Evolutionary conservation across 345 rosid genomes (phyloP), one percentile per base, ranked within the genome.

Genomic region (Nasturtium officinale): DNA sequence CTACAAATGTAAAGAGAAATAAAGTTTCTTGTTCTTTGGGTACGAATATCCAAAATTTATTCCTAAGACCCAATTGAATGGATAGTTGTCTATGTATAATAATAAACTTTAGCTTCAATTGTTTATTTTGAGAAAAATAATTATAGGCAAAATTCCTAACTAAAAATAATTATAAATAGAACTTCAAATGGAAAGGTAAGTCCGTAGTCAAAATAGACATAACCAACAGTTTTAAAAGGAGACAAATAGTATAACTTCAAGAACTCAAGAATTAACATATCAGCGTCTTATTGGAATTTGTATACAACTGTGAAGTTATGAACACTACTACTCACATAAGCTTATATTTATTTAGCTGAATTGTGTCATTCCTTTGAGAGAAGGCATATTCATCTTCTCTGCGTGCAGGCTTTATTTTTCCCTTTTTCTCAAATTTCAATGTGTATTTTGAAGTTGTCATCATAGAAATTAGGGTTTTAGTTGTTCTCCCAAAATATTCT

Each of bases 401-500:
- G 71, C 79, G 63, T 55, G 71, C 66, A 69, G 47, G 66, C 59
- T 69, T 76, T 53, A 13, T 8, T 53, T 53, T 53, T 40, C 2
- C 25, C 25, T 18, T 30, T 15, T 35, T 15, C 25, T 69, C 79
- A 76, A 62, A 71, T 76, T 76, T 45, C 75, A 63, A 76, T 76
- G 79, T 76, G 13, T 69, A 54, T 61, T 61, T 23, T 63, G 47
- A 40, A 69, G 53, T 56, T 69, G 60, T 46, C 79, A 62, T 63
- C 79, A 76, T 76, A 33, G 74, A 69, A 61, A 76, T 37, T 76
- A 33, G 75, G 71, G 75, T 56, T 69, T 18, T 69, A 32, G 37
- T 55, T 69, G 3, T 69, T 69, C 66, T 70, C 71, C 75, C 79
- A 5, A 76, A 26, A 76, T 76, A 76, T 76, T 76, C 75, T 76